Evolutionary conservation across 495 filamentous ascomycete genomes (phyloP), one percentile per base, ranked within the genome.

Genomic region (Podospora pseudoanserina): DNA sequence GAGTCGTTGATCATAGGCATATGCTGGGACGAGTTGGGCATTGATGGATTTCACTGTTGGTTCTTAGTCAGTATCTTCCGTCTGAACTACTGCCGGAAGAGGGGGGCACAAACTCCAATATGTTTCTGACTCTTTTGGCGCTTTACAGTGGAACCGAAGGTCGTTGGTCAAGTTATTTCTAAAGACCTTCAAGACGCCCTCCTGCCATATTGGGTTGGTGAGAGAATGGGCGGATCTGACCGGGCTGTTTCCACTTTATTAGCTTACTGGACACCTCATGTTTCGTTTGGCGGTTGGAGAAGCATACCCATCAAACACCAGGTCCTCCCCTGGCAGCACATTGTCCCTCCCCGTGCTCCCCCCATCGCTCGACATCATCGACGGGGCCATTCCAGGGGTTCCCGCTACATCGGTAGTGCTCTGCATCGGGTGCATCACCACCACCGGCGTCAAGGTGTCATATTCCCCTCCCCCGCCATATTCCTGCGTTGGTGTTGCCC

Each of bases 11-110:
- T 77, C 77, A 59, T 79, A 78, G 18, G 76, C 74, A 57, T 79
- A 79, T 5, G 76, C 66, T 19, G 77, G 77, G n/a, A 79, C 72
- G 1, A 79, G 72, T 49, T 79, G 73, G 11, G 77, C 77, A 20
- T 77, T 77, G 13, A 34, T 60, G 6, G 72, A 70, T 74, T 78
- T 79, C 44, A 79, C 77, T 79, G 11, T 39, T 13, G 7, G 5
- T 39, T 39, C 13, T 13, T 49, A 16, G 13, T 49, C 39, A 49
- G 39, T 7, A 7, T 32, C 39, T 63, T 32, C 28, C 32, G 58
- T 49, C 39, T 30, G 4, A 60, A 28, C 20, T 30, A 28, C 20
- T 30, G 5, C n/a, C 16, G 30, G 34, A 5, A 53, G 58, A 28
- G 2, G 15, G 20, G 20, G 19, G 1, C 4, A 61, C 72, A n/a